Evolutionary conservation across 768 basidiomycete species (phyloP), one percentile per base, ranked within the genome.

Genomic region (Sarcomyxa edulis): DNA sequence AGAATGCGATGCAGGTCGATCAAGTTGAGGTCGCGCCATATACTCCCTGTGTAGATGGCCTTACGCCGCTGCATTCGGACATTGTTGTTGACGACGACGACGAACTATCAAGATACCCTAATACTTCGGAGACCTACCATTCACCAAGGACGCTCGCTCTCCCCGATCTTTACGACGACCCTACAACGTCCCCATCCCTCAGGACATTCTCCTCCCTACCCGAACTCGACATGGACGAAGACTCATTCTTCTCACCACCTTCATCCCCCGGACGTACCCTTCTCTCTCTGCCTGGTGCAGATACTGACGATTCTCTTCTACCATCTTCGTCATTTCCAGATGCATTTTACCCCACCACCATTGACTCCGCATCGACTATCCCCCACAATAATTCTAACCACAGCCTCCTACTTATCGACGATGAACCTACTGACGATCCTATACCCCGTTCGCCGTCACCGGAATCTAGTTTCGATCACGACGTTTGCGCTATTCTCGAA

Each of bases 391-490:
- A n/a, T n/a, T n/a, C n/a, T n/a, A n/a, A n/a, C n/a, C n/a, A n/a
- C n/a, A 37, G 46, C 30, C 46, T 47, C 19, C 60, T 72, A 7
- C 53, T 75, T 8, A 59, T 75, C 26, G 63, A 70, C 44, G 68
- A 66, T 32, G 66, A 64, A 33, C 59, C 61, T 12, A 61, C 59
- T 27, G 64, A 61, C 38, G 61, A 60, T 10, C 60, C 54, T 2
- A 48, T 59, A 10, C 61, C 60, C 5, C 69, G 66, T 12, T 69
- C 71, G 2, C 65, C 64, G 6, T 71, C 67, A 1, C 67, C 68
- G 0, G 65, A 74, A 33, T 60, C 60, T 34, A 60, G 63, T 35
- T n/a, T n/a, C n/a, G 56, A 65, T 37, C 42, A 70, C 16, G 63
- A 65, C 24, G 3, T 44, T 3, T 34, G 44, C 24, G n/a, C 34